These are phyloP conservation scores for Arthrinium phaeospermum DNA, from an alignment of 2,329 filamentous ascomycete genomes.

Conservation along the genomic window DNA sequence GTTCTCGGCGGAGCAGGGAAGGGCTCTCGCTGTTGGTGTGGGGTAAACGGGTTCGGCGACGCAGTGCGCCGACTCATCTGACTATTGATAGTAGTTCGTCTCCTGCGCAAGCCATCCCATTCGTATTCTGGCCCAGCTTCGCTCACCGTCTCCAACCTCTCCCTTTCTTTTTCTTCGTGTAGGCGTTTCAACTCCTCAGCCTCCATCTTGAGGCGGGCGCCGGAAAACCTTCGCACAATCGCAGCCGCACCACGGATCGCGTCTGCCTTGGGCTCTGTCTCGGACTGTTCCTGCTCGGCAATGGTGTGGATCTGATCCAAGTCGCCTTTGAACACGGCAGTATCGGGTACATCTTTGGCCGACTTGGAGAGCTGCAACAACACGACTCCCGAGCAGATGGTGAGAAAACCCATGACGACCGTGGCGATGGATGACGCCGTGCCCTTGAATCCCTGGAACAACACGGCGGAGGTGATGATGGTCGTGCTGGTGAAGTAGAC, in stretches of 20 bases:
- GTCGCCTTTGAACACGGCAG: constrained; percentile 89
- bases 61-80: constrained; percentile 43
- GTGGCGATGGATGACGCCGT: constrained; percentile 80
- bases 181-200: constrained; percentile 78
- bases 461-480: constrained; percentile 88
- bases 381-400: constrained; percentile 92
- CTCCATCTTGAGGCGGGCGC: constrained; percentile 77
- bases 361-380: constrained; percentile 96
- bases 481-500: constrained; percentile 97
- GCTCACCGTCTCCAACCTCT: constrained; percentile 74
- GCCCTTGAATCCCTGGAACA: constrained; percentile 95
- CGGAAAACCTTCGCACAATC: constrained; percentile 83
- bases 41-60: constrained; percentile 40
- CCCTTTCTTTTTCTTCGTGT: constrained; percentile 76
- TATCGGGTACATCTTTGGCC: constrained; percentile 94
- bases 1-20: constrained; percentile 37
- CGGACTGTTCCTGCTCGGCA: constrained; percentile 93
- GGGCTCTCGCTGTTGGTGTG: constrained; percentile 37
- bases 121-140: constrained; percentile 79
- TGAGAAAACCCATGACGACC: constrained; percentile 90
- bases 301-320: constrained; percentile 95
- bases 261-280: constrained; percentile 94
- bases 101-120: constrained; percentile 87
- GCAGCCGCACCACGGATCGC: constrained; percentile 91
- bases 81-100: constrained; percentile 62